Evolutionary conservation across 129 eudicot species (phyloP), one percentile per base, ranked within the genome.

Genomic region (Escallonia rubra): DNA sequence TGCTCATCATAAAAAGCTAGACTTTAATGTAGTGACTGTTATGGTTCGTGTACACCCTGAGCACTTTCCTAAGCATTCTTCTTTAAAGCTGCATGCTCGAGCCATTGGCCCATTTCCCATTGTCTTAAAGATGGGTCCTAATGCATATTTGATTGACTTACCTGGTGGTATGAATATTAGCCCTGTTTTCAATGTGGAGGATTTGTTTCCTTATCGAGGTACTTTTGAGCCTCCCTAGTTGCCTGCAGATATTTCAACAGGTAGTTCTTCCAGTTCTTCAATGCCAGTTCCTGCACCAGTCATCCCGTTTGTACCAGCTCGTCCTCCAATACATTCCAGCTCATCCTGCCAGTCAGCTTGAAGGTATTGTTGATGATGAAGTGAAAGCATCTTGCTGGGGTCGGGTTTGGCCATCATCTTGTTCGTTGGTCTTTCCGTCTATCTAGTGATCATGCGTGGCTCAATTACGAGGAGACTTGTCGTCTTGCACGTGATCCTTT

Each of bases 41-140:
- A 67, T 67, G 72, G 52, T 55, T 7, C 63, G 51, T 7, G 12
- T 55, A 4, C 63, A 39, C 7, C 72, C 72, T 14, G 63, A 67
- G n/a, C 61, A 34, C 14, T 67, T 6, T 41, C 72, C 72, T 23
- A 67, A 67, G 50, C 70, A 65, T 50, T 50, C 45, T 34, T 65
- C 50, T 14, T 49, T 49, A 23, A 65, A 65, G 15, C 44, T 67
- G 11, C 23, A 48, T 67, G 72, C 72, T 14, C 48, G 41, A 41
- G 62, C 49, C 13, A 23, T 13, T 50, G 71, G 61, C 39, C 61
- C 71, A 14, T 67, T 38, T 41, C 50, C 12, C 7, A 67, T 67
- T 10, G 9, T 67, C 12, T 3, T 10, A 8, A 51, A 52, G n/a
- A 7, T 53, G 12, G 61, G 61, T 4, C 46, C 48, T 40, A 52